Evolutionary conservation across 202 grass and related monocot species (phyloP).

Genomic region (Eragrostis tef): DNA sequence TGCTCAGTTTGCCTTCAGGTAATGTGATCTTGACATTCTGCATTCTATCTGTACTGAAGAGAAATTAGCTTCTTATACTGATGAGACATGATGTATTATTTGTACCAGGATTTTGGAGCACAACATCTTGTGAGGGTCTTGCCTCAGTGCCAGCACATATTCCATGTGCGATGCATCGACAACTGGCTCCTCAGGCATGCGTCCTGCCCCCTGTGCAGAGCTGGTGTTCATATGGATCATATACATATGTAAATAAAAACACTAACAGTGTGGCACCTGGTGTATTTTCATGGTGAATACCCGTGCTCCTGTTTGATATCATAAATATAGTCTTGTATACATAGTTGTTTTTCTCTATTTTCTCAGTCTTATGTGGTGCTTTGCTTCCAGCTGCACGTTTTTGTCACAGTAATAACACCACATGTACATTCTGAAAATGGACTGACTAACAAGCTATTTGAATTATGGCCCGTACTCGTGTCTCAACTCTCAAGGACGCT

Average conservation of each 20-base stretch:
- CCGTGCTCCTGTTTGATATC: conserved; percentile 34
- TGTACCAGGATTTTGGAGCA: conserved; percentile 57
- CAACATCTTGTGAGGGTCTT: conserved; percentile 59
- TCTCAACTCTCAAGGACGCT: neutral
- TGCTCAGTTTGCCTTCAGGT: conserved; percentile 91
- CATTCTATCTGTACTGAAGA: neutral
- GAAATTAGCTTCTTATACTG: conserved; percentile 28
- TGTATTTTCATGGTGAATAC: conserved; percentile 60
- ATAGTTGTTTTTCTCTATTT: conserved; percentile 21
- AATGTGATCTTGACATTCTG: conserved; percentile 26
- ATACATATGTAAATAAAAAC: conserved; percentile 63
- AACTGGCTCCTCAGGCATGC: conserved; percentile 67
- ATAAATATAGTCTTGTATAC: conserved; percentile 49
- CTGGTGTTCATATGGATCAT: conserved; percentile 59
- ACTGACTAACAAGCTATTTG: conserved; percentile 33
- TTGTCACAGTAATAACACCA: conserved; percentile 48
- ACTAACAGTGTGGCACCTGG: conserved; percentile 44
- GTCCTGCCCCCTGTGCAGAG: conserved; percentile 75
- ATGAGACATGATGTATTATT: neutral
- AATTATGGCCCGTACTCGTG: neutral
- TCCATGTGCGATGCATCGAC: conserved; percentile 77
- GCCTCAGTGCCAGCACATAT: conserved; percentile 74
- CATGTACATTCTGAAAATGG: conserved; percentile 42
- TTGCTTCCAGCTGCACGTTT: conserved; percentile 46
- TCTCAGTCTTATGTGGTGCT: conserved; percentile 27